Conservation (phyloP, 1,284 basidiomycete genomes). For the Wallemia ichthyophaga region DNA sequence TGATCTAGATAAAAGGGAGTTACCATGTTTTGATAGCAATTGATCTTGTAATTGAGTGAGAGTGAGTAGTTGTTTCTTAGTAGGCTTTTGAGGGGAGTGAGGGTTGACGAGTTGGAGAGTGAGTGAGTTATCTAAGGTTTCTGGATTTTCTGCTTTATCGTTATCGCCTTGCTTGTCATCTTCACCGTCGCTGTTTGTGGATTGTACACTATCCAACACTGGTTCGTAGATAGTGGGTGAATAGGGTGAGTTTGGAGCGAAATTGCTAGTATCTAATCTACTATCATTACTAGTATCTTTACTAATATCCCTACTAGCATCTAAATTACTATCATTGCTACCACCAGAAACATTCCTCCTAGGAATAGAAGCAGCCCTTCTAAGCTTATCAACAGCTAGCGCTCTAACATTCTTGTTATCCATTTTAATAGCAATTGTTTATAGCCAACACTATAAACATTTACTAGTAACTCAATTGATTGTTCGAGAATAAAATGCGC, state of each 20-base stretch:
- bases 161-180: neutral
- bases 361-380: neutral
- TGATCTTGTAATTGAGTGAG: neutral
- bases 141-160: neutral
- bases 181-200: neutral
- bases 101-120: neutral
- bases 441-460: too few species aligned
- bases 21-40: neutral
- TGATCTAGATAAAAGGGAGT: neutral
- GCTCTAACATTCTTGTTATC: neutral
- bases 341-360: too few species aligned
- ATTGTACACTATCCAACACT: neutral
- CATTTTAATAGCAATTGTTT: neutral
- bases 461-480: neutral
- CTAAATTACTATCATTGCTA: too few species aligned
- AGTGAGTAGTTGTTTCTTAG: neutral
- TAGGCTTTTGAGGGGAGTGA: neutral
- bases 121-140: neutral
- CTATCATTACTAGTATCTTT: too few species aligned
- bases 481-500: too few species aligned
- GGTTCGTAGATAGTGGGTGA: neutral
- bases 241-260: too few species aligned
- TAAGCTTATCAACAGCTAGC: neutral
- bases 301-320: too few species aligned
- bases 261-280: too few species aligned